phyloP scores from a whole-genome alignment of 495 filamentous ascomycete genomes.

The Penicillium nucicola region DNA sequence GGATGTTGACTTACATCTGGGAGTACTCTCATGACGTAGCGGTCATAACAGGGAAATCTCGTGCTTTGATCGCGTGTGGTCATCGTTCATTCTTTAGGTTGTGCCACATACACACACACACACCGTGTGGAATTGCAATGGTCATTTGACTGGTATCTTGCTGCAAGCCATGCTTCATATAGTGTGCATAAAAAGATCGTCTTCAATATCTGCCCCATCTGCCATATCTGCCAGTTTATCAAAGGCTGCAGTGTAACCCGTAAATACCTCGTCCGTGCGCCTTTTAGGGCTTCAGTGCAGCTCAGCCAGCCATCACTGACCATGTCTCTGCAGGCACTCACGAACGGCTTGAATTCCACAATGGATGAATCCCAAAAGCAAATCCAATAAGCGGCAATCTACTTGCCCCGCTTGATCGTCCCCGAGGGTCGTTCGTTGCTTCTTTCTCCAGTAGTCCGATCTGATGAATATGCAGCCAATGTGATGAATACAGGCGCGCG shows the following conservation, averaged over 20 bases:
- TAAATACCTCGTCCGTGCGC: too few relatives aligned
- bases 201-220: too few relatives aligned
- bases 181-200: too few relatives aligned
- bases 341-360: constrained; percentile 12
- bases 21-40: too few relatives aligned
- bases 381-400: constrained; percentile 5
- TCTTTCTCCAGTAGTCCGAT: neutral
- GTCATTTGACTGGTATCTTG: neutral
- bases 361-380: constrained; percentile 5
- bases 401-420: constrained; percentile 11
- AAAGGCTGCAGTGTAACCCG: too few relatives aligned
- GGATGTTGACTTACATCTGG: too few relatives aligned
- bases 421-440: neutral
- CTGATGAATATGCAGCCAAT: constrained; percentile 15
- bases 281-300: too few relatives aligned
- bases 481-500: constrained; percentile 19
- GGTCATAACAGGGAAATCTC: neutral
- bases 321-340: constrained; percentile 22
- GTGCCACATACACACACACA: neutral
- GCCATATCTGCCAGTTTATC: too few relatives aligned
- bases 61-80: constrained; percentile 1
- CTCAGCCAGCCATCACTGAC: constrained; percentile 23
- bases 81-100: neutral
- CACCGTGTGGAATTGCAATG: neutral
- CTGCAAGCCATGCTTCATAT: neutral